These are phyloP conservation scores for Pulveroboletus sp. DNA, from an alignment of 768 basidiomycete genomes.

Conservation along the genomic window DNA sequence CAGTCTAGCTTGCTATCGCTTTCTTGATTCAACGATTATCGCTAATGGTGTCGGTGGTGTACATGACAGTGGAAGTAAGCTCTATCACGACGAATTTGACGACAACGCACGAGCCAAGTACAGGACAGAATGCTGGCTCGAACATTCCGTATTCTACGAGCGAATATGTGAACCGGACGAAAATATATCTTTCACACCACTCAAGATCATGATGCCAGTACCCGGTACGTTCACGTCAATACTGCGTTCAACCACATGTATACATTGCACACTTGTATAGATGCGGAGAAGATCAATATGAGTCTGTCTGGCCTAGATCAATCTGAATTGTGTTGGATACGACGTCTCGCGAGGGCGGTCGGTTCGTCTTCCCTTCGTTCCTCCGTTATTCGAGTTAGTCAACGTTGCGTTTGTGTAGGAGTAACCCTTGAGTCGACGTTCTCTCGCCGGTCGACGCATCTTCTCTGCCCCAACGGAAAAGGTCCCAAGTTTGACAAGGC, in stretches of 20 bases:
- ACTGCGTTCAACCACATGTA: neutral
- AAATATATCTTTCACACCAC: constrained; percentile 66
- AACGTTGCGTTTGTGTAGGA: constrained; percentile 35
- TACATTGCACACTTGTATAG: constrained; percentile 30
- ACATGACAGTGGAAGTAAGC: constrained; percentile 58
- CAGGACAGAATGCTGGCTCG: constrained; percentile 93
- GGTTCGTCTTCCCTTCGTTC: constrained; percentile 9
- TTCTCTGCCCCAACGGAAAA: constrained; percentile 65
- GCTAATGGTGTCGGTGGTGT: neutral
- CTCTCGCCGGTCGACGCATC: constrained; percentile 67
- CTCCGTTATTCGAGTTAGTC: neutral
- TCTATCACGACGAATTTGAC: constrained; percentile 57
- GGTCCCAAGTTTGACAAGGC: constrained; percentile 81
- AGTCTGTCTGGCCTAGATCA: constrained; percentile 76
- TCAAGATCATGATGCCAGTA: constrained; percentile 55
- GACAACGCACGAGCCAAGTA: constrained; percentile 46
- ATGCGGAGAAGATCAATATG: constrained; percentile 51
- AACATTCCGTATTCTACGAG: constrained; percentile 75
- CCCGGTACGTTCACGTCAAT: constrained; percentile 36
- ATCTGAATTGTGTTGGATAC: constrained; percentile 61
- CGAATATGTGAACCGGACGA: constrained; percentile 63
- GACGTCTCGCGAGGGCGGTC: constrained; percentile 23
- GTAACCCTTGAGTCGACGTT: constrained; percentile 53
- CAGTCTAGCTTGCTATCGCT: neutral
- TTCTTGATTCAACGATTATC: neutral